phyloP scores from a whole-genome alignment of 257 asterid species.

The Plantago elongata region DNA sequence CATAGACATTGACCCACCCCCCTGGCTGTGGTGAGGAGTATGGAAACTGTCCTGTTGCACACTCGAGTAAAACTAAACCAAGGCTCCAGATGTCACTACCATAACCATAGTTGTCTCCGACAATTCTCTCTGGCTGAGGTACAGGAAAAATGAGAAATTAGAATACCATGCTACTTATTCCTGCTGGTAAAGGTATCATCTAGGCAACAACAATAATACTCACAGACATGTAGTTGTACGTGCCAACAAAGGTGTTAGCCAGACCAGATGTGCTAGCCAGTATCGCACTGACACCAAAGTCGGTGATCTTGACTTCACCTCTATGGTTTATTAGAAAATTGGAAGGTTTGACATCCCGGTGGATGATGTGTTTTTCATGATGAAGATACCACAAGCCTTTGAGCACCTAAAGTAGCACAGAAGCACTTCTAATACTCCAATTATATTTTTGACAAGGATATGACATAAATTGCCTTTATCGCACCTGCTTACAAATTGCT shows the following conservation, averaged over 20 bases:
- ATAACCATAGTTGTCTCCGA: constrained; percentile 69
- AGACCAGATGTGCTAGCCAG: constrained; percentile 77
- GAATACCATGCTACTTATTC: too few species aligned
- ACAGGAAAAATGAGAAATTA: constrained; percentile 5
- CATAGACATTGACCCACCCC: constrained; percentile 87
- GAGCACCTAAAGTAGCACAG: constrained; percentile 57
- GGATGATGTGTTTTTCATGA: constrained; percentile 93
- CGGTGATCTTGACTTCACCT: constrained; percentile 98
- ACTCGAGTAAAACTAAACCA: constrained; percentile 87
- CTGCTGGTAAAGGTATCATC: neutral
- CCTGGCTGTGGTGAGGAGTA: constrained; percentile 81
- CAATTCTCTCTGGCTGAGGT: constrained; percentile 87
- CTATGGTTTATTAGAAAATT: constrained; percentile 88
- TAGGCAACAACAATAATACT: constrained; percentile 32
- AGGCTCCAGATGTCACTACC: constrained; percentile 96
- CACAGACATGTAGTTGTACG: constrained; percentile 99
- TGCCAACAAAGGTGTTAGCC: constrained; percentile 96
- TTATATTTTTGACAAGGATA: constrained; percentile 5
- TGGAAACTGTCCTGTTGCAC: constrained; percentile 84
- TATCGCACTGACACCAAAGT: constrained; percentile 94
- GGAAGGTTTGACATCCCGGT: constrained; percentile 94
- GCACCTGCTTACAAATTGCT: constrained; percentile 97
- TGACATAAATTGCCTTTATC: neutral
- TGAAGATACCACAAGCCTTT: constrained; percentile 99
- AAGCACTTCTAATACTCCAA: neutral